Conservation (phyloP, 2,329 filamentous ascomycete genomes). For the Neofusicoccum laricinum region DNA sequence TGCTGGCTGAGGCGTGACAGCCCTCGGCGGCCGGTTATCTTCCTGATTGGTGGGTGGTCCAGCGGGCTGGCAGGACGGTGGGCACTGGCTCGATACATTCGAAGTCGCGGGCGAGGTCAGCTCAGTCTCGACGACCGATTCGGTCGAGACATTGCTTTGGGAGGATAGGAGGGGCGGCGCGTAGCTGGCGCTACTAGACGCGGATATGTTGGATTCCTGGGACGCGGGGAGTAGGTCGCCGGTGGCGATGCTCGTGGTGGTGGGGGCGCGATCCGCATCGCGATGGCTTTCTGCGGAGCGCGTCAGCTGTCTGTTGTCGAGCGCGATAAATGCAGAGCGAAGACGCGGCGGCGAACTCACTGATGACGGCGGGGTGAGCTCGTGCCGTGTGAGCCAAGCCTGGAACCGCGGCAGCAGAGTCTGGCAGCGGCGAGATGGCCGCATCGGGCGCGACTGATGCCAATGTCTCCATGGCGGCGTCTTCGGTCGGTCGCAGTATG, state of each 20-base stretch:
- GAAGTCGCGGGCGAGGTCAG: conserved; percentile 28
- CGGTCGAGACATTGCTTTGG: conserved; percentile 33
- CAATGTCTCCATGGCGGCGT: conserved; percentile 10
- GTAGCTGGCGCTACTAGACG: conserved; percentile 30
- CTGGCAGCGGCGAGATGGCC: conserved; percentile 4
- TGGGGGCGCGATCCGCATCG: not conserved
- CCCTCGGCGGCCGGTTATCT: conserved; percentile 6
- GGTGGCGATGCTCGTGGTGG: not conserved
- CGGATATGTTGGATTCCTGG: conserved; percentile 33
- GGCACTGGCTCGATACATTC: conserved; percentile 48
- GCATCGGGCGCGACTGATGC: conserved; percentile 12
- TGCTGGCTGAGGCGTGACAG: conserved; percentile 27
- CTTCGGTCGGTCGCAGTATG: not conserved
- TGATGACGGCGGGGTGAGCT: conserved; percentile 9
- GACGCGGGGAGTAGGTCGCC: conserved; percentile 1
- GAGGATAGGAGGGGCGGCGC: conserved; percentile 29
- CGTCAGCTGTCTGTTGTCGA: not conserved
- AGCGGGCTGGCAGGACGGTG: conserved; percentile 43
- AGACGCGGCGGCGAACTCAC: not conserved
- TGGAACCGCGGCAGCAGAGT: not conserved
- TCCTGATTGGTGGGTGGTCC: not conserved
- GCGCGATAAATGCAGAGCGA: not conserved
- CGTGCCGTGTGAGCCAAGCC: conserved; percentile 11
- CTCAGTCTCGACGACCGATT: conserved; percentile 29
- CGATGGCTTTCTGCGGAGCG: not conserved